A percentile compares a stretch with the other conserved stretches of the same genome.
Evolutionary conservation across 495 filamentous ascomycete genomes (phyloP).

Genomic region (Daldinia decipiens): DNA sequence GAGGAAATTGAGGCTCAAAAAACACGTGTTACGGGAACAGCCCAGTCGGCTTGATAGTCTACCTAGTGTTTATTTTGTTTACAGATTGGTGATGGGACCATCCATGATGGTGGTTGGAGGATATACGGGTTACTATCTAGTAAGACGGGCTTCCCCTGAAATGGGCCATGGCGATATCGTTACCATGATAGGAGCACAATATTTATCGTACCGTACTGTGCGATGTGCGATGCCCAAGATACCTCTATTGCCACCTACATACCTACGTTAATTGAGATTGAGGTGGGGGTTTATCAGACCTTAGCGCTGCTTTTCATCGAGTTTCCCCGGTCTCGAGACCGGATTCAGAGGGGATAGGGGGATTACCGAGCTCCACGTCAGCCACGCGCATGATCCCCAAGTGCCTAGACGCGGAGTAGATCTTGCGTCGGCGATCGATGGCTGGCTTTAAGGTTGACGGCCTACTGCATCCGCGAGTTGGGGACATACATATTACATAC

Average conservation of each 20-base stretch:
- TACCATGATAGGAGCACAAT: constrained; percentile 20
- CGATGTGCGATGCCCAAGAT: constrained; percentile 7
- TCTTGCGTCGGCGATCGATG: constrained; percentile 40
- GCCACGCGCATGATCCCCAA: constrained; percentile 29
- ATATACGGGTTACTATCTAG: constrained; percentile 28
- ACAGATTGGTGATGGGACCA: constrained; percentile 30
- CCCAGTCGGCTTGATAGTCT: constrained; percentile 18
- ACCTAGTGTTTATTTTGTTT: constrained; percentile 10
- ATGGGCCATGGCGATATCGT: constrained; percentile 20
- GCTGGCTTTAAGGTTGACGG: constrained; percentile 20
- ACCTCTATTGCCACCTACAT: constrained; percentile 18
- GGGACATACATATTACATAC: neutral
- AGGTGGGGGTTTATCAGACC: constrained; percentile 12
- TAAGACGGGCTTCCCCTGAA: constrained; percentile 39
- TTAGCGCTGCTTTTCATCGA: constrained; percentile 16
- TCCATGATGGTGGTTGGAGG: constrained; percentile 38
- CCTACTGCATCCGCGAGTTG: constrained; percentile 8
- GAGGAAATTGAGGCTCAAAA: constrained; percentile 40
- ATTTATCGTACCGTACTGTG: constrained; percentile 19
- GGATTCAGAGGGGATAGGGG: constrained; percentile 11
- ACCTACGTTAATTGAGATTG: neutral
- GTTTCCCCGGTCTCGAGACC: constrained; percentile 21
- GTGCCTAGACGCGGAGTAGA: constrained; percentile 37
- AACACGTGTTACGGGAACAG: constrained; percentile 31
- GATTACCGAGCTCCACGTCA: constrained; percentile 37